phyloP scores from a whole-genome alignment of 148 eudicot species.

The Talinum fruticosum region DNA sequence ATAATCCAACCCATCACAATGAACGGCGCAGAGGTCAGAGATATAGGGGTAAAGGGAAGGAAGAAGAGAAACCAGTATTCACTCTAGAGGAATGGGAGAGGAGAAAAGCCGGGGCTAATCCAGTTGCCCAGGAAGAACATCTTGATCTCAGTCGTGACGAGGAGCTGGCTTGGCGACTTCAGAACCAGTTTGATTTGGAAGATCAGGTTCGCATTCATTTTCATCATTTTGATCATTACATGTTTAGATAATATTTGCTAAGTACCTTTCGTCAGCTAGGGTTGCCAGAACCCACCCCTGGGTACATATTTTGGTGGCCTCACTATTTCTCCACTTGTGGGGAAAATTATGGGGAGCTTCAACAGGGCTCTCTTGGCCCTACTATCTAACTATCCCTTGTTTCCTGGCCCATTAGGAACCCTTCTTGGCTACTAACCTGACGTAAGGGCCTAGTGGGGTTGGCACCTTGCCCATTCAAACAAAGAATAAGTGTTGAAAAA shows the following conservation, averaged over 20 bases:
- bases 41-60: conserved; percentile 48
- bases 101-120: conserved; percentile 50
- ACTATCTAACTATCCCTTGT: too few relatives aligned
- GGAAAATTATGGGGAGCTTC: too few relatives aligned
- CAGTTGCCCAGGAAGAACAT: conserved; percentile 32
- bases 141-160: conserved; percentile 56
- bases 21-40: conserved; percentile 49
- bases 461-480: too few relatives aligned
- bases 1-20: conserved; percentile 39
- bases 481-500: not conserved
- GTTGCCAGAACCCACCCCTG: too few relatives aligned
- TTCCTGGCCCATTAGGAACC: too few relatives aligned
- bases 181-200: conserved; percentile 78
- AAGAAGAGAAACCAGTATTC: conserved; percentile 59
- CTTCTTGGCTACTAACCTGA: too few relatives aligned
- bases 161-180: conserved; percentile 81
- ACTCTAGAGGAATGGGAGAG: conserved; percentile 93
- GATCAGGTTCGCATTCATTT: conserved; percentile 50
- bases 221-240: conserved; percentile 4
- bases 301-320: too few relatives aligned
- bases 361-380: too few relatives aligned
- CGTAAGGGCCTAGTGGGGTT: too few relatives aligned
- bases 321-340: too few relatives aligned
- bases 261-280: not conserved
- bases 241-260: not conserved